These are phyloP conservation scores for Proliferodiscus dingleyae DNA, from an alignment of 2,329 filamentous ascomycete genomes.

Conservation along the genomic window DNA sequence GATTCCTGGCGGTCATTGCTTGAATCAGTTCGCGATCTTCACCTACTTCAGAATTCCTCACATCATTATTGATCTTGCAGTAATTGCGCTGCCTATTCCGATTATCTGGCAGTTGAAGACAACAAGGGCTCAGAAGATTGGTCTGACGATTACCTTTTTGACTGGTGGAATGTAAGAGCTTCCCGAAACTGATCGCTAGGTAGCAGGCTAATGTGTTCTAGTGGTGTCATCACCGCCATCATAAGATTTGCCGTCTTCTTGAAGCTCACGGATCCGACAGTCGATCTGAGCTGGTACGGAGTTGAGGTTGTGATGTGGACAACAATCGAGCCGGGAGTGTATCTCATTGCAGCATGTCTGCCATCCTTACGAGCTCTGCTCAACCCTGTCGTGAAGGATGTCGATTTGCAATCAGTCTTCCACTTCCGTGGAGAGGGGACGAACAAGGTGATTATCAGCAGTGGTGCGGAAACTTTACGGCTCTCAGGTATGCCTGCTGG, in stretches of 20 bases:
- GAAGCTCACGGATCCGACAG: background rate
- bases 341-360: background rate
- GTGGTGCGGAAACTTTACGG: too few species aligned
- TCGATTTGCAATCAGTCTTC: too few species aligned
- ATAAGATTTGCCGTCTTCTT: background rate
- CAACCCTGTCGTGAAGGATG: too few species aligned
- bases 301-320: background rate
- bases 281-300: background rate
- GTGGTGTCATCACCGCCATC: slow-evolving; percentile 5
- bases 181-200: background rate
- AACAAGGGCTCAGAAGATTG: slow-evolving; percentile 2
- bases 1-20: background rate
- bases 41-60: slow-evolving; percentile 3
- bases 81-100: slow-evolving; percentile 5
- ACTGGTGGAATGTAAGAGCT: slow-evolving; percentile 13
- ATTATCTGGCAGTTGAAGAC: slow-evolving; percentile 4
- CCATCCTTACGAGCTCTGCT: background rate
- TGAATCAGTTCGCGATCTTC: background rate
- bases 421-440: too few species aligned
- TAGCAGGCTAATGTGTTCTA: background rate
- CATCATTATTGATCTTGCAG: slow-evolving; percentile 3
- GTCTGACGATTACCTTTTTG: slow-evolving; percentile 2
- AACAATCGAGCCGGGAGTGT: background rate
- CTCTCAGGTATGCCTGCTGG: too few species aligned
- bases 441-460: too few species aligned